Conservation (phyloP, 2,329 filamentous ascomycete species). For the Phialocephala subalpina region DNA sequence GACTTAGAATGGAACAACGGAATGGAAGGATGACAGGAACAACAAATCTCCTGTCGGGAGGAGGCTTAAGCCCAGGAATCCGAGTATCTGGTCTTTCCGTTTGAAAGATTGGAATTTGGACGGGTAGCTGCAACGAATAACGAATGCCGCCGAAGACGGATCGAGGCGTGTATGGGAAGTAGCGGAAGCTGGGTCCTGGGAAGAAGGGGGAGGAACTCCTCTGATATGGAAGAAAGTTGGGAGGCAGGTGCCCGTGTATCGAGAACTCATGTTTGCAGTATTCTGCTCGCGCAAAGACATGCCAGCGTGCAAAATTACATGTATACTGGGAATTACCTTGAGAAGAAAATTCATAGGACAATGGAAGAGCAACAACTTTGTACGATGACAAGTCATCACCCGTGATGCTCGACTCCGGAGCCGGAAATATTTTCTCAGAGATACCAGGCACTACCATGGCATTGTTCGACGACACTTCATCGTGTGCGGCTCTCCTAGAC, state of each 20-base stretch:
- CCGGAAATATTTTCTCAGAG: background rate
- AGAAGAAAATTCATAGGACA: background rate
- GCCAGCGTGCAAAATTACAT: background rate
- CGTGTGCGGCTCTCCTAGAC: background rate
- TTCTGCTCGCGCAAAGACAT: background rate
- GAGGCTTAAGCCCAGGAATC: background rate
- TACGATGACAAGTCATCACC: background rate
- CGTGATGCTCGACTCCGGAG: background rate
- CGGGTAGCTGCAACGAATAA: slow-evolving; percentile 7
- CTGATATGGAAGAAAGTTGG: background rate
- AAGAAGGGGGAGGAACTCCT: too few species aligned
- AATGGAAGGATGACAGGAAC: background rate
- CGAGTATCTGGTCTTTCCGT: background rate
- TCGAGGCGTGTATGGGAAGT: background rate
- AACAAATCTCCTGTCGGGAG: background rate
- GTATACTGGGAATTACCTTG: background rate
- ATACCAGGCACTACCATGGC: background rate
- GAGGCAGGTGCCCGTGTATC: background rate
- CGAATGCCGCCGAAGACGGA: slow-evolving; percentile 1
- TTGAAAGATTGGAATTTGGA: background rate
- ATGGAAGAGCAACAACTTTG: background rate
- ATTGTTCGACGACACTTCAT: background rate
- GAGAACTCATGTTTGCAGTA: background rate
- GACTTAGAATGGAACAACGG: too few species aligned
- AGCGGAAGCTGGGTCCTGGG: background rate